Evolutionary conservation across 306 rosid genomes (phyloP).

Genomic region (Oemleria cerasiformis): DNA sequence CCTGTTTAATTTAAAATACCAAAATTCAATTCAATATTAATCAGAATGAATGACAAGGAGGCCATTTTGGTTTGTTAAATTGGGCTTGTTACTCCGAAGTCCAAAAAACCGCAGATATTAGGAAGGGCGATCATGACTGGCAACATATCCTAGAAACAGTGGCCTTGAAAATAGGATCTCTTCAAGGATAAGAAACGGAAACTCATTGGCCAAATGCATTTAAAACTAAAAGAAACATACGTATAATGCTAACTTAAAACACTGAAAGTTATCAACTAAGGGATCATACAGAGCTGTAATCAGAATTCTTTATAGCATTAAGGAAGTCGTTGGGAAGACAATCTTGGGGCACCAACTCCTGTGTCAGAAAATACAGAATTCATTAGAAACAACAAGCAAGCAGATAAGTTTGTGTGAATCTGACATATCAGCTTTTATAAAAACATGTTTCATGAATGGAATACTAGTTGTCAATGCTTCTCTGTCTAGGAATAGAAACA

Average conservation of each 20-base stretch:
- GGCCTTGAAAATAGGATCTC: too few species aligned
- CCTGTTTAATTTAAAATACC: constrained; percentile 35
- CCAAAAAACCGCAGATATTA: too few species aligned
- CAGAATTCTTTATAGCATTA: constrained; percentile 63
- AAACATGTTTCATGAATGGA: constrained; percentile 10
- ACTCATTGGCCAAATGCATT: background rate
- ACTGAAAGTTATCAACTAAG: background rate
- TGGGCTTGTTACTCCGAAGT: too few species aligned
- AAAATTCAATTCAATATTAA: constrained; percentile 1
- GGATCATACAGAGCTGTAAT: constrained; percentile 82
- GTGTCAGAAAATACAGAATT: constrained; percentile 31
- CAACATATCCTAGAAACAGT: too few species aligned
- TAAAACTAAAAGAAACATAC: background rate
- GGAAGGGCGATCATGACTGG: too few species aligned
- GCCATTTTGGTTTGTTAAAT: background rate
- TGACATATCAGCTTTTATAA: background rate
- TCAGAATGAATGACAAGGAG: constrained; percentile 4
- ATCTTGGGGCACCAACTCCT: constrained; percentile 68
- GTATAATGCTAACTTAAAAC: background rate
- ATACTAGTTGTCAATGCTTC: background rate
- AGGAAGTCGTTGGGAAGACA: constrained; percentile 67
- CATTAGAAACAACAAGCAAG: constrained; percentile 5
- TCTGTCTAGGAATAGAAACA: background rate
- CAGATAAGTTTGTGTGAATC: background rate
- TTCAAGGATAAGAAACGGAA: constrained; percentile 2